Evolutionary conservation across 352 stramenopile species (phyloP), one percentile per base, ranked within the genome.

Genomic region (Pythium sp.): DNA sequence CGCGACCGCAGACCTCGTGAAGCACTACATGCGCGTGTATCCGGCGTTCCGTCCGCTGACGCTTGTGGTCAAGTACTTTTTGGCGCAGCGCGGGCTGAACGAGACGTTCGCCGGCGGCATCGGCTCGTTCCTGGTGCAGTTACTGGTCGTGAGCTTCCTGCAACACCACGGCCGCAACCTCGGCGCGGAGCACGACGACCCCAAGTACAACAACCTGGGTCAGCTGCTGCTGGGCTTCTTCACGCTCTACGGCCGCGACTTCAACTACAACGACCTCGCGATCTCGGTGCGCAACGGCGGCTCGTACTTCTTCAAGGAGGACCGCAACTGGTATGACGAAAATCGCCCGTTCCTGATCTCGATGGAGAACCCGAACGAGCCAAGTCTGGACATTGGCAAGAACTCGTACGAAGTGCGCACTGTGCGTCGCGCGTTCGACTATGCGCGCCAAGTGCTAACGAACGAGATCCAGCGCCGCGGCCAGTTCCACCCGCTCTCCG

Each of bases 11-110:
- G 82, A 93, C 64, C 73, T 98, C 0, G 91, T 98, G 61, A 91
- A 89, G 66, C 81, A 92, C 51, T 98, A 97, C 56, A 92, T 98
- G 83, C 75, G 94, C 26, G 79, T 95, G 41, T 96, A 97, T 71
- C 93, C 97, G 34, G 82, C 89, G 3, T 89, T 99, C 41, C 85
- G 93, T 30, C 94, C 97, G n/a, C 71, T 99, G 11, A 95, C 93
- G 18, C 89, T 99, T 47, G 84, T 98, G 41, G 70, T 99, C 51
- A 99, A 99, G 78, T 98, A 98, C 73, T 99, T 98, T 76, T 80
- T 98, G 72, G 82, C 86, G 8, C 91, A 98, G 74, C 79, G 97
- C 54, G 89, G 85, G 15, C 74, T 98, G 28, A 98, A 98, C 72
- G 93, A 98, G 78, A 98, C 97, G 34, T 99, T 97, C 65, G 87